Evolutionary conservation across 192 early-diverging fungal species (phyloP).

Genomic region (Diversispora eburnea): DNA sequence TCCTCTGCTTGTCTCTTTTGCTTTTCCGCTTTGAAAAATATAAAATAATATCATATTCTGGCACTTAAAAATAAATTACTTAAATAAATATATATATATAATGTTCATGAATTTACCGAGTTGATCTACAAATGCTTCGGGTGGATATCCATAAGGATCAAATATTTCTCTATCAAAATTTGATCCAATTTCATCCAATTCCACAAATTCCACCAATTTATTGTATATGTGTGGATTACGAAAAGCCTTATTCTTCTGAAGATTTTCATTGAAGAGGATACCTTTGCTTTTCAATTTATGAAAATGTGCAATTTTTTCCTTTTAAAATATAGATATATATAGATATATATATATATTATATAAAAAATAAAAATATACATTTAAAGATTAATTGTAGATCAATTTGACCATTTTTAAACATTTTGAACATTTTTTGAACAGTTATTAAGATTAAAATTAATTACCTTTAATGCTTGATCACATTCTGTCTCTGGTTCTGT

Average conservation of each 20-base stretch:
- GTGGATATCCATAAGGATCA: slow-evolving; percentile 65
- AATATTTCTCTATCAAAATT: slow-evolving; percentile 70
- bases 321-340: not conserved
- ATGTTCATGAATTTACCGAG: slow-evolving; percentile 46
- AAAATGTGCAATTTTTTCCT: slow-evolving; percentile 79
- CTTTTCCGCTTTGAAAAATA: slow-evolving; percentile 27
- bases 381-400: not conserved
- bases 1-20: slow-evolving; percentile 26
- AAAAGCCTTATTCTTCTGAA: slow-evolving; percentile 83
- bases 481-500: slow-evolving; percentile 52
- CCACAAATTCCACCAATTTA: slow-evolving; percentile 79
- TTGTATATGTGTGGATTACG: slow-evolving; percentile 89
- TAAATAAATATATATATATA: not conserved
- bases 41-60: slow-evolving; percentile 16
- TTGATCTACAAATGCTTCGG: slow-evolving; percentile 55
- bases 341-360: not conserved
- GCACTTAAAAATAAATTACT: not conserved
- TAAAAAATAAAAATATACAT: not conserved
- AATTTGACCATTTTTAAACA: too few species aligned
- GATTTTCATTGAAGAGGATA: slow-evolving; percentile 74
- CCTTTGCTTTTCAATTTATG: slow-evolving; percentile 60
- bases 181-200: slow-evolving; percentile 77
- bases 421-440: too few species aligned
- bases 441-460: too few species aligned
- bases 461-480: slow-evolving; percentile 63